Conservation (phyloP, 2,329 filamentous ascomycete species). For the Penicillium sp. region DNA sequence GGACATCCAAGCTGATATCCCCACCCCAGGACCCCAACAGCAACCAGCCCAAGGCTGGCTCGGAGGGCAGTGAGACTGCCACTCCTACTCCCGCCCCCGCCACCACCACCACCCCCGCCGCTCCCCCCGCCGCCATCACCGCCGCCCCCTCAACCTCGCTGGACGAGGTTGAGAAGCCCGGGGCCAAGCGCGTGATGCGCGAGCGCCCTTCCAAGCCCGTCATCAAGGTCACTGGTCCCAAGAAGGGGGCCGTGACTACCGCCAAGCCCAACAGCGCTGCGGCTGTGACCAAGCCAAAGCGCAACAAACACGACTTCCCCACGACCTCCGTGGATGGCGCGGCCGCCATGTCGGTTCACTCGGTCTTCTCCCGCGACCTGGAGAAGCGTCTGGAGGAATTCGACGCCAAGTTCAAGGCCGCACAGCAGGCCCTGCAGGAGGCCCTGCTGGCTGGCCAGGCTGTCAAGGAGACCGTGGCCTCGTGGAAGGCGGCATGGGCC, state of each 20-base stretch:
- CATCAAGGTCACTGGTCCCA: too few relatives aligned
- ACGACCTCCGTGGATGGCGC: too few relatives aligned
- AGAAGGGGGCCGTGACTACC: too few relatives aligned
- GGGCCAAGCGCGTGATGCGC: neutral
- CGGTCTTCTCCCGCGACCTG: slow-evolving; percentile 58
- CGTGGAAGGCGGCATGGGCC: slow-evolving; percentile 23
- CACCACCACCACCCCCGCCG: neutral
- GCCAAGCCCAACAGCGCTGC: too few relatives aligned
- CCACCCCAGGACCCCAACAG: too few relatives aligned
- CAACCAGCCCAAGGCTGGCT: too few relatives aligned
- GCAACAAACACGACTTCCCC: too few relatives aligned
- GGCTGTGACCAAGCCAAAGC: too few relatives aligned
- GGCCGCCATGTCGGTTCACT: slow-evolving; percentile 39
- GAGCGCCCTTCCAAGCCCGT: too few relatives aligned
- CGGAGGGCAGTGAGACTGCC: neutral
- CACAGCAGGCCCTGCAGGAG: slow-evolving; percentile 7
- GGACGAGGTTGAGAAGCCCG: neutral
- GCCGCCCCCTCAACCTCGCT: slow-evolving; percentile 2
- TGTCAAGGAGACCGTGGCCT: slow-evolving; percentile 19
- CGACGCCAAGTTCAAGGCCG: slow-evolving; percentile 55
- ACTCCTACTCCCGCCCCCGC: neutral
- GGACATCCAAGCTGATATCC: too few relatives aligned
- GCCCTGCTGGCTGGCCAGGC: neutral
- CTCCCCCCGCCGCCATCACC: neutral
- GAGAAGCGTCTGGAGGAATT: slow-evolving; percentile 56